Evolutionary conservation across 306 rosid species (phyloP).

Genomic region (Morella rubra): DNA sequence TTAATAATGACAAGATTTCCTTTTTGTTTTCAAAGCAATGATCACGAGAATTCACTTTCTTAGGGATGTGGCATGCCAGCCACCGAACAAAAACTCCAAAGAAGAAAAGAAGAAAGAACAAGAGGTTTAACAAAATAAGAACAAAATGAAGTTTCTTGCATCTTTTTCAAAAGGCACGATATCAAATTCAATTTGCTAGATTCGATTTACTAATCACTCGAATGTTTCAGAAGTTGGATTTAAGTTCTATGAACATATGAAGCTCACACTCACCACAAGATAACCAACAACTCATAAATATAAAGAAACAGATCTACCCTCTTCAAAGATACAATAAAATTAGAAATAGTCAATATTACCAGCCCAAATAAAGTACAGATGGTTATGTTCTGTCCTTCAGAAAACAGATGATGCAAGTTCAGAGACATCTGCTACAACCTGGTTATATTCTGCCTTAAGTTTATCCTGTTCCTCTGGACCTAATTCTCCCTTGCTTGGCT

Average conservation of each 20-base stretch:
- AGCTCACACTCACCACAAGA: not conserved
- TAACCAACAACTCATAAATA: not conserved
- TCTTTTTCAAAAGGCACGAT: not conserved
- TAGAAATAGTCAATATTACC: not conserved
- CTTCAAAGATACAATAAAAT: not conserved
- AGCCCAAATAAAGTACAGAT: not conserved
- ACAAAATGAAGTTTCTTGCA: not conserved
- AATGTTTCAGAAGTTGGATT: not conserved
- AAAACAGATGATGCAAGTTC: constrained; percentile 59
- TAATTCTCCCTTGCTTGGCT: constrained; percentile 78
- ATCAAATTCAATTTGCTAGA: not conserved
- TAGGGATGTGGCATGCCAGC: too few species aligned
- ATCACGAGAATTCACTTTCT: too few species aligned
- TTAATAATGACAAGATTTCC: too few species aligned
- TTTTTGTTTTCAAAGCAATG: too few species aligned
- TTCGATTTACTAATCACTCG: not conserved
- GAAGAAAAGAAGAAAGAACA: not conserved
- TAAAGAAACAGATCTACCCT: not conserved
- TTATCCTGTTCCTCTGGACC: constrained; percentile 66
- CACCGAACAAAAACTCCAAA: not conserved
- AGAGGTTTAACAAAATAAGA: not conserved
- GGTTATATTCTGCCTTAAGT: constrained; percentile 62
- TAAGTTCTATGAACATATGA: not conserved
- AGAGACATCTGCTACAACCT: constrained; percentile 60
- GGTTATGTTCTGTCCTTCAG: constrained; percentile 33